Evolutionary conservation across 2,329 filamentous ascomycete genomes (phyloP).

Genomic region (Pseudohalonectria lignicola): DNA sequence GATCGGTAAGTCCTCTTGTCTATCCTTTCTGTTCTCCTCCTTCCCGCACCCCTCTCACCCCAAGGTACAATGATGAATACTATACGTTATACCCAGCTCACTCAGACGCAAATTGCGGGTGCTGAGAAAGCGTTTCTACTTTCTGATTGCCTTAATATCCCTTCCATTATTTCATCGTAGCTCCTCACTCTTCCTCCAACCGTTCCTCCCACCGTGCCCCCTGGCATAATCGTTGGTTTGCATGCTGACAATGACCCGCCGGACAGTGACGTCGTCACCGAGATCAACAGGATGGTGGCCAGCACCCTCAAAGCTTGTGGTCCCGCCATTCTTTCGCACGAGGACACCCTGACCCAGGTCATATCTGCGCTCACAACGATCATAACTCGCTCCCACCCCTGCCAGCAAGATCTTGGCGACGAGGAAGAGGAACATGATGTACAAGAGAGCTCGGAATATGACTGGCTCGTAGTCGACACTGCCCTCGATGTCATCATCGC

Average conservation of each 20-base stretch:
- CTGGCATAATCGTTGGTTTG: slow-evolving; percentile 27
- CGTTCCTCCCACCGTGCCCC: too few relatives aligned
- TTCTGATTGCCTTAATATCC: slow-evolving; percentile 26
- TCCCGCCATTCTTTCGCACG: slow-evolving; percentile 68
- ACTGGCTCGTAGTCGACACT: slow-evolving; percentile 94
- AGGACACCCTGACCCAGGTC: slow-evolving; percentile 63
- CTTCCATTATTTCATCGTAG: slow-evolving; percentile 16
- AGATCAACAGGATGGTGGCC: slow-evolving; percentile 89
- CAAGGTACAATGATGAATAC: slow-evolving; percentile 63
- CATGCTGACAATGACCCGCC: too few relatives aligned
- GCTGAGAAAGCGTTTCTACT: slow-evolving; percentile 72
- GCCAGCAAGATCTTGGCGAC: slow-evolving; percentile 80
- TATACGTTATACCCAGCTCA: slow-evolving; percentile 98
- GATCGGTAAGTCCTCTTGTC: slow-evolving; percentile 64
- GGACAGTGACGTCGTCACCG: slow-evolving; percentile 74
- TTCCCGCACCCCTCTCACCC: slow-evolving; percentile 5
- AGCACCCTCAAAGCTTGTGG: slow-evolving; percentile 86
- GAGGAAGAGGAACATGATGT: slow-evolving; percentile 67
- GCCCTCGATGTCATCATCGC: slow-evolving; percentile 84
- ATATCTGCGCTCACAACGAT: slow-evolving; percentile 66
- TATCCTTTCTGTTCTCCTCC: slow-evolving; percentile 7
- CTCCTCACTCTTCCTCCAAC: slow-evolving; percentile 8
- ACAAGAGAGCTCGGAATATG: slow-evolving; percentile 84
- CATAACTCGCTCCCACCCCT: slow-evolving; percentile 83
- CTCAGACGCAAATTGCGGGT: slow-evolving; percentile 85